Conservation (phyloP, 2,329 filamentous ascomycete species). For the Pyrenophora teres region DNA sequence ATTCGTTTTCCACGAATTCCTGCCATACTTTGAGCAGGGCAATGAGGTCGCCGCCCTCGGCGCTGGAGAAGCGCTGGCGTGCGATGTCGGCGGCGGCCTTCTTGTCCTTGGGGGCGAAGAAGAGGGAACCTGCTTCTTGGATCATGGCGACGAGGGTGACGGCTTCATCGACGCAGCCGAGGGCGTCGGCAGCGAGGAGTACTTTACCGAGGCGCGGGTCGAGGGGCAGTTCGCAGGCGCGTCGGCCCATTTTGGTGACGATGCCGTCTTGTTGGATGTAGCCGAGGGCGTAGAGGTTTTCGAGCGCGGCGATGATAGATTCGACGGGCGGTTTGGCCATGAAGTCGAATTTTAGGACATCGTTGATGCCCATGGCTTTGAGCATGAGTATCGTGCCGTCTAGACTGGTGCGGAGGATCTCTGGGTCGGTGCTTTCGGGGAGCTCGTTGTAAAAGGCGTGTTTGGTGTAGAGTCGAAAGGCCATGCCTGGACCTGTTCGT, state of each 20-base stretch:
- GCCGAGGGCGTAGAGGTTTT: slow-evolving; percentile 88
- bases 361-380: slow-evolving; percentile 89
- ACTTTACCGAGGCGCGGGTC: slow-evolving; percentile 91
- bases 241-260: slow-evolving; percentile 84
- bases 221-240: slow-evolving; percentile 94
- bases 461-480: slow-evolving; percentile 91
- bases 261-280: no score
- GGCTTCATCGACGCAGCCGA: slow-evolving; percentile 92
- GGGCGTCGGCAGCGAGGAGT: slow-evolving; percentile 84
- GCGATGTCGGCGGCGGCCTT: slow-evolving; percentile 95
- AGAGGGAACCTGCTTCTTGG: slow-evolving; percentile 83
- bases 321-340: slow-evolving; percentile 92
- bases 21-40: slow-evolving; percentile 93
- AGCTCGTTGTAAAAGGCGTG: slow-evolving; percentile 95
- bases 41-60: slow-evolving; percentile 84
- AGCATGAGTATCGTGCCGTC: slow-evolving; percentile 82
- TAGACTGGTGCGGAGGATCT: slow-evolving; percentile 90
- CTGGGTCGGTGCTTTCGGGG: slow-evolving; percentile 84
- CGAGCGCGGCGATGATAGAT: slow-evolving; percentile 83
- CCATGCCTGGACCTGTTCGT: slow-evolving; percentile 88
- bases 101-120: slow-evolving; percentile 92
- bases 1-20: slow-evolving; percentile 93
- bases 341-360: slow-evolving; percentile 92
- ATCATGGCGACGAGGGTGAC: slow-evolving; percentile 95
- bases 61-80: slow-evolving; percentile 82